Evolutionary conservation across 495 filamentous ascomycete species (phyloP).

Genomic region (Aspergillus baeticus): DNA sequence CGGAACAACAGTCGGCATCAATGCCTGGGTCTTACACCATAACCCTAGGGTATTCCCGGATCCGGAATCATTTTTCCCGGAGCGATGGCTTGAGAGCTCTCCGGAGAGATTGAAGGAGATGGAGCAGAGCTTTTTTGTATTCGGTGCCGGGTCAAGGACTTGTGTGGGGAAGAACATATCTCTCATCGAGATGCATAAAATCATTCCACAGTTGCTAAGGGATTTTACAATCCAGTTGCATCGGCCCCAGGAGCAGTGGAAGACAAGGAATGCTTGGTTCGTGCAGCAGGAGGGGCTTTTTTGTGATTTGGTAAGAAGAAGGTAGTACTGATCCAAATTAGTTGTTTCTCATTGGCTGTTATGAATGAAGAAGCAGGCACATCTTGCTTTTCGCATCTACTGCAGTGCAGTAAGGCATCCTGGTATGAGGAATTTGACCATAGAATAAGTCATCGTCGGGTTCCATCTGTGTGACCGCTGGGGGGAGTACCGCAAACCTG

Average conservation of each 20-base stretch:
- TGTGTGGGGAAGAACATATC: slow-evolving; percentile 76
- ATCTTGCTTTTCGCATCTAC: not conserved
- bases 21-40: slow-evolving; percentile 27
- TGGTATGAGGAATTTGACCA: no score
- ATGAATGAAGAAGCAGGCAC: not conserved
- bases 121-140: slow-evolving; percentile 35
- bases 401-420: no score
- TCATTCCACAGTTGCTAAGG: not conserved
- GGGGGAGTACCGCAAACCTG: no score
- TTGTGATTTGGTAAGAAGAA: not conserved
- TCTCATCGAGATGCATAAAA: slow-evolving; percentile 75
- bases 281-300: not conserved
- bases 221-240: not conserved
- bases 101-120: slow-evolving; percentile 48
- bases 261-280: not conserved
- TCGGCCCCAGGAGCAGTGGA: not conserved
- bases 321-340: not conserved
- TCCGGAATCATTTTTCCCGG: slow-evolving; percentile 45
- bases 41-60: slow-evolving; percentile 43
- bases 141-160: slow-evolving; percentile 61
- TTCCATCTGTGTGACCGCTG: no score
- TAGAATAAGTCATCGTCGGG: no score
- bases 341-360: not conserved
- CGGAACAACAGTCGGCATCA: slow-evolving; percentile 26
- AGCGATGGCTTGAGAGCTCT: slow-evolving; percentile 45